phyloP scores from a whole-genome alignment of 192 early-diverging fungal species.

The Backusella westeae region DNA sequence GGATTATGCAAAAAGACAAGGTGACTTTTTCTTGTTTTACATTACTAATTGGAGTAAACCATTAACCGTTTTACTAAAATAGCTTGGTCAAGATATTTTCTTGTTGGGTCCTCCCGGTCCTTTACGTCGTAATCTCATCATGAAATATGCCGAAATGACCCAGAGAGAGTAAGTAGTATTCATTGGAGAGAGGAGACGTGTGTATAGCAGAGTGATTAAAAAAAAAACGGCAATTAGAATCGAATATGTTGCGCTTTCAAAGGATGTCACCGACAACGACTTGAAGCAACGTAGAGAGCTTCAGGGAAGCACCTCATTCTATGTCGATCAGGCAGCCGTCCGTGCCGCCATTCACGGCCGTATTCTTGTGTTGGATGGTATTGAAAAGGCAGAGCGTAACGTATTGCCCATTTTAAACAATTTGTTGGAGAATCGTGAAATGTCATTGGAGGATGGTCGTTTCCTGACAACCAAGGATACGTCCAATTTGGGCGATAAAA shows the following conservation, averaged over 20 bases:
- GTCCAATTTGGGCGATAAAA: constrained; percentile 41
- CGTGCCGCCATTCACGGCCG: constrained; percentile 60
- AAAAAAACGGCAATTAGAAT: constrained; percentile 33
- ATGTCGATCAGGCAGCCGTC: constrained; percentile 61
- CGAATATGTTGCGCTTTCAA: constrained; percentile 72
- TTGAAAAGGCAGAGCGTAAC: constrained; percentile 83
- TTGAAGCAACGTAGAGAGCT: constrained; percentile 82
- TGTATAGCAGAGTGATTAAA: too few relatives aligned
- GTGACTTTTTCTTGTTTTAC: constrained; percentile 1
- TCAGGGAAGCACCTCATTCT: constrained; percentile 54
- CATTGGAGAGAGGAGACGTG: too few relatives aligned
- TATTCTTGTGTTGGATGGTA: constrained; percentile 62
- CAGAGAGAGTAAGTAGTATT: constrained; percentile 40
- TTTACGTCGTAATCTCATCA: constrained; percentile 60
- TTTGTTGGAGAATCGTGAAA: constrained; percentile 83
- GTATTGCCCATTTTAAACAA: constrained; percentile 85
- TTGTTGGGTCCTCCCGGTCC: constrained; percentile 73
- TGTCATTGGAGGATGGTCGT: constrained; percentile 78
- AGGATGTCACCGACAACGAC: constrained; percentile 76
- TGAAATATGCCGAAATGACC: constrained; percentile 72
- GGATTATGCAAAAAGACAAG: constrained; percentile 87
- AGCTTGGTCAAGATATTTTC: constrained; percentile 79
- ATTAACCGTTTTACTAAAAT: background rate
- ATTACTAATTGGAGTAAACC: background rate
- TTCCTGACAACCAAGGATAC: constrained; percentile 59